phyloP scores from a whole-genome alignment of 2,329 filamentous ascomycete species.

The Colletotrichum salicis region DNA sequence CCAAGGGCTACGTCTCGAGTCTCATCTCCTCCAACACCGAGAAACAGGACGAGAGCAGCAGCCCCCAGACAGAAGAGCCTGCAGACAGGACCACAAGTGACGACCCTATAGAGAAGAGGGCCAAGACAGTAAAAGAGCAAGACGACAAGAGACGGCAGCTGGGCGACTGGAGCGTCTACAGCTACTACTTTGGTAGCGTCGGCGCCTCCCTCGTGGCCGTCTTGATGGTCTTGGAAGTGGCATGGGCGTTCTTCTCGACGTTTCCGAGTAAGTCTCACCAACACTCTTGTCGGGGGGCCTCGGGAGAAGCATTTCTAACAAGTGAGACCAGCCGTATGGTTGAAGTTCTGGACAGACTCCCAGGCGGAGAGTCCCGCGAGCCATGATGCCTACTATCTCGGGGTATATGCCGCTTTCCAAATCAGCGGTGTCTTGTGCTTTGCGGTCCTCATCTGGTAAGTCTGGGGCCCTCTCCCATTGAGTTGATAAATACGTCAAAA shows the following conservation, averaged over 20 bases:
- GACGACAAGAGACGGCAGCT: slow-evolving; percentile 38
- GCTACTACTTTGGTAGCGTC: slow-evolving; percentile 40
- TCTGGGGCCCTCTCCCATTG: not conserved
- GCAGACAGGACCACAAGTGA: not conserved
- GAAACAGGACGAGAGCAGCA: too few species aligned
- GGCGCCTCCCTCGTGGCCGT: slow-evolving; percentile 25
- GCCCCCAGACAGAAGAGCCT: not conserved
- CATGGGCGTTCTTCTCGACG: slow-evolving; percentile 38
- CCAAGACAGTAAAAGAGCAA: slow-evolving; percentile 4
- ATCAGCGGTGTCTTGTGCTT: slow-evolving; percentile 23
- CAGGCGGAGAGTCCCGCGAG: slow-evolving; percentile 27
- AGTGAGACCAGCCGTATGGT: slow-evolving; percentile 39
- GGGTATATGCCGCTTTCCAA: slow-evolving; percentile 36
- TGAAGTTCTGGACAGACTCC: slow-evolving; percentile 44
- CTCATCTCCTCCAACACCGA: slow-evolving; percentile 35
- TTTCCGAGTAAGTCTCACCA: slow-evolving; percentile 36
- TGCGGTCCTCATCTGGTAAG: slow-evolving; percentile 32
- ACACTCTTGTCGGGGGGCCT: too few species aligned
- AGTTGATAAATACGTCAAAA: too few species aligned
- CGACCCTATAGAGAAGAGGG: not conserved
- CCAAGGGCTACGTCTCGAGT: slow-evolving; percentile 46
- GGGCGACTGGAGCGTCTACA: slow-evolving; percentile 43
- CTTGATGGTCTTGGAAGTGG: slow-evolving; percentile 37
- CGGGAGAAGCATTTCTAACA: not conserved
- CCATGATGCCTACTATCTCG: slow-evolving; percentile 39